Evolutionary conservation across 805 yeast genomes (phyloP).

Genomic region (Starmerella davenportii): DNA sequence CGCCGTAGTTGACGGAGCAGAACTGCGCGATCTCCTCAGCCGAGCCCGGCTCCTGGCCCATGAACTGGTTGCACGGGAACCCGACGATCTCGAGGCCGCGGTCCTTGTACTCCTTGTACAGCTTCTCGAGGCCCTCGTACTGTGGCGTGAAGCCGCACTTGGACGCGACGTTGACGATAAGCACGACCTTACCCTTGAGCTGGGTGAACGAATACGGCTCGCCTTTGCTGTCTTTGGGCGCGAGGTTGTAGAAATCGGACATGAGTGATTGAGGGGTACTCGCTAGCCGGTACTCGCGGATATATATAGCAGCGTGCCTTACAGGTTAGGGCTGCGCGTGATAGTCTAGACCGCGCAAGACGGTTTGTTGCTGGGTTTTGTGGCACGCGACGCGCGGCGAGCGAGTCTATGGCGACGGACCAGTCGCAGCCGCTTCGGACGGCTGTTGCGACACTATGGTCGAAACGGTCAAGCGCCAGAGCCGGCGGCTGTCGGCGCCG

Average conservation of each 20-base stretch:
- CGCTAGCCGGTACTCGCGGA: no score
- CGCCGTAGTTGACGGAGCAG: constrained; percentile 74
- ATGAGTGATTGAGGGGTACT: constrained; percentile 22
- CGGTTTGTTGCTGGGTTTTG: no score
- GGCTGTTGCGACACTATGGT: no score
- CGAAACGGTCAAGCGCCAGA: no score
- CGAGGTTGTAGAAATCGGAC: constrained; percentile 49
- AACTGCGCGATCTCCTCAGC: constrained; percentile 52
- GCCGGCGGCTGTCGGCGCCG: no score
- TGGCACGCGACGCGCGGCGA: no score
- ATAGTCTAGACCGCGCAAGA: no score
- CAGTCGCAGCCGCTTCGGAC: no score
- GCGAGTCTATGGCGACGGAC: no score
- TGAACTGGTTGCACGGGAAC: constrained; percentile 87
- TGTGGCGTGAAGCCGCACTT: constrained; percentile 71
- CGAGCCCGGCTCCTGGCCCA: constrained; percentile 56
- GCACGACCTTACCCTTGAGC: constrained; percentile 62
- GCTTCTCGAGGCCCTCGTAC: constrained; percentile 50
- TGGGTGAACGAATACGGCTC: constrained; percentile 41
- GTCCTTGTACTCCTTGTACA: constrained; percentile 48
- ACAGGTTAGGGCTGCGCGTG: no score
- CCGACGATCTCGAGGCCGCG: constrained; percentile 54
- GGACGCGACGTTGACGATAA: constrained; percentile 77
- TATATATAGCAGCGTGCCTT: no score
- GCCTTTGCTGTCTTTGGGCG: constrained; percentile 44